phyloP scores from a whole-genome alignment of 2,329 filamentous ascomycete species.

The Graphilbum fragrans region DNA sequence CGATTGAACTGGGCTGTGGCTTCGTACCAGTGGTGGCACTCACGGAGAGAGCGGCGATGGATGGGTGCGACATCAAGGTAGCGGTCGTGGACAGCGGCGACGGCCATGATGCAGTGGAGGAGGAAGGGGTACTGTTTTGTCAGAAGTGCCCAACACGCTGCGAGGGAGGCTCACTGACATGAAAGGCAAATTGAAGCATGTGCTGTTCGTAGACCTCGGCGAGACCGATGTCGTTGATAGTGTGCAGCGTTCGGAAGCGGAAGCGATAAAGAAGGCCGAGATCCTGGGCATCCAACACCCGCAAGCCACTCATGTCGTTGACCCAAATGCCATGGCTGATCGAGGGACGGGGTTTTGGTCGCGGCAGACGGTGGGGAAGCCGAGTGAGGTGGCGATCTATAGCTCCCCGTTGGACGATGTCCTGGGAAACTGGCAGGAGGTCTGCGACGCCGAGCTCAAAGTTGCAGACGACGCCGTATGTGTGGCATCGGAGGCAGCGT shows the following conservation, averaged over 20 bases:
- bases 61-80: conserved; percentile 13
- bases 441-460: conserved; percentile 23
- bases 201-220: conserved; percentile 9
- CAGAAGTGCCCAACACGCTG: background rate
- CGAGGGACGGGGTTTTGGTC: background rate
- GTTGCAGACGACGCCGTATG: conserved; percentile 33
- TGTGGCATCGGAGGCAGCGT: conserved; percentile 26
- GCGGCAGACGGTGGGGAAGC: background rate
- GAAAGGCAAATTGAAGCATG: conserved; percentile 23
- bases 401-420: conserved; percentile 9
- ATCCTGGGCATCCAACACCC: conserved; percentile 1
- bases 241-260: conserved; percentile 1
- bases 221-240: background rate
- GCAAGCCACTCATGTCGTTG: conserved; percentile 8
- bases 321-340: conserved; percentile 19
- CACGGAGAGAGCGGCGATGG: conserved; percentile 19
- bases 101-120: conserved; percentile 32
- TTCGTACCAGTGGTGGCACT: conserved; percentile 30
- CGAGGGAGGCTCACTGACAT: conserved; percentile 18
- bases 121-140: conserved; percentile 25
- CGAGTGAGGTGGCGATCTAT: background rate
- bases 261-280: conserved; percentile 3
- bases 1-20: conserved; percentile 26
- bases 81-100: conserved; percentile 27
- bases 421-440: conserved; percentile 21